phyloP scores from a whole-genome alignment of 2,329 filamentous ascomycete genomes.

The Ophiostoma triangulosporum region DNA sequence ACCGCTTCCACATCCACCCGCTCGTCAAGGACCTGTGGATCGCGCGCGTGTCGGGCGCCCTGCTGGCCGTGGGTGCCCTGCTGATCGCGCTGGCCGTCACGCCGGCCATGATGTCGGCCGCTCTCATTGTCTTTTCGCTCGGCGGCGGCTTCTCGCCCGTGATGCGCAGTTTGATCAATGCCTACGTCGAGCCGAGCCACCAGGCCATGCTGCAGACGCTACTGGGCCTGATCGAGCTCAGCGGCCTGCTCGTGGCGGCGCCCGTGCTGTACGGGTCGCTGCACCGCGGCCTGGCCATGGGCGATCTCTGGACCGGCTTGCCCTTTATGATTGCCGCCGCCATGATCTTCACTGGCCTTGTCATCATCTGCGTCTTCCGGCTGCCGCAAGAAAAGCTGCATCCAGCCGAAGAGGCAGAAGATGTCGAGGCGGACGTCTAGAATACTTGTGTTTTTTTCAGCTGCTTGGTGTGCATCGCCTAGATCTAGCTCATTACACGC shows the following conservation, averaged over 20 bases:
- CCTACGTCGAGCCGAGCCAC: conserved; percentile 38
- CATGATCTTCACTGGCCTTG: conserved; percentile 12
- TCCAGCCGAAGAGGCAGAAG: neutral
- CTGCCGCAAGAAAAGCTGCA: neutral
- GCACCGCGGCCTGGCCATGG: conserved; percentile 29
- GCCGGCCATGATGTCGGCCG: conserved; percentile 22
- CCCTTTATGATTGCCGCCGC: conserved; percentile 29
- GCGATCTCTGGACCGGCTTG: conserved; percentile 35
- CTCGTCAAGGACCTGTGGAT: conserved; percentile 29
- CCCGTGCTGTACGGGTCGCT: conserved; percentile 35
- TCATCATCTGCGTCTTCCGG: neutral
- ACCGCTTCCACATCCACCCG: conserved; percentile 19
- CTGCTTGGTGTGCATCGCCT: too few relatives aligned
- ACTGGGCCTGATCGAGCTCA: conserved; percentile 35
- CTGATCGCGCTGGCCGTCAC: conserved; percentile 24
- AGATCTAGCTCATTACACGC: too few relatives aligned
- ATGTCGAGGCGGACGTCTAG: neutral
- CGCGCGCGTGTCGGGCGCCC: conserved; percentile 21
- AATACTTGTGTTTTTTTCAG: neutral
- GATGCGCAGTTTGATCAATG: conserved; percentile 36
- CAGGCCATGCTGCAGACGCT: conserved; percentile 40
- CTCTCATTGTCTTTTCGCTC: conserved; percentile 31
- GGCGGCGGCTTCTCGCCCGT: conserved; percentile 31
- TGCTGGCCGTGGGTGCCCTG: conserved; percentile 23
- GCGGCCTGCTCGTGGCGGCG: conserved; percentile 32